Evolutionary conservation across 78 protist species (phyloP).

Genomic region (Dictyostelium brefeldianum): DNA sequence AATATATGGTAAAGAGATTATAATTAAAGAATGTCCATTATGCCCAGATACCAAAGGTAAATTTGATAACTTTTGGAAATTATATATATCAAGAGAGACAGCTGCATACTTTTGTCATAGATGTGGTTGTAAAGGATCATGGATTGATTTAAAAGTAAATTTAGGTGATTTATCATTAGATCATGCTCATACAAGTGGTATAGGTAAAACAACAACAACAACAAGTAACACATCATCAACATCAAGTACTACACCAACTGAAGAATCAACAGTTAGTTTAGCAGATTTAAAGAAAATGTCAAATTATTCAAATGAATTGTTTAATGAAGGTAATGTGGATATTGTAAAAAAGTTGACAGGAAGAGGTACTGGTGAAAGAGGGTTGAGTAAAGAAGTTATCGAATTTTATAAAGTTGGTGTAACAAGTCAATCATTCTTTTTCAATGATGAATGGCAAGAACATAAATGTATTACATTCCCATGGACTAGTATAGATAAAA

Average conservation of each 20-base stretch:
- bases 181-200: not conserved
- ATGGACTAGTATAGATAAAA: conserved; percentile 62
- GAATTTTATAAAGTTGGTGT: conserved; percentile 70
- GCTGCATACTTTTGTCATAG: conserved; percentile 81
- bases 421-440: conserved; percentile 57
- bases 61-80: conserved; percentile 83
- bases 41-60: conserved; percentile 77
- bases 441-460: conserved; percentile 50
- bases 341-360: conserved; percentile 56
- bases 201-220: not conserved
- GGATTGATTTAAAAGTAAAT: conserved; percentile 81
- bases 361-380: conserved; percentile 60
- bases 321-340: conserved; percentile 4
- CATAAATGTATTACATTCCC: conserved; percentile 88
- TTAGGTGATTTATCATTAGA: conserved; percentile 57
- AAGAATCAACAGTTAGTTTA: not conserved
- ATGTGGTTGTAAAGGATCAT: conserved; percentile 80
- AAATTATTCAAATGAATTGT: conserved; percentile 25
- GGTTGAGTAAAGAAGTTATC: conserved; percentile 38
- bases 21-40: conserved; percentile 76
- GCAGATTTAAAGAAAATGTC: conserved; percentile 38
- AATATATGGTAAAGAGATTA: conserved; percentile 24
- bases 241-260: not conserved
- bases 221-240: not conserved
- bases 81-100: conserved; percentile 63